phyloP scores from a whole-genome alignment of 75 land plant genomes.

The Sequoiadendron giganteum region DNA sequence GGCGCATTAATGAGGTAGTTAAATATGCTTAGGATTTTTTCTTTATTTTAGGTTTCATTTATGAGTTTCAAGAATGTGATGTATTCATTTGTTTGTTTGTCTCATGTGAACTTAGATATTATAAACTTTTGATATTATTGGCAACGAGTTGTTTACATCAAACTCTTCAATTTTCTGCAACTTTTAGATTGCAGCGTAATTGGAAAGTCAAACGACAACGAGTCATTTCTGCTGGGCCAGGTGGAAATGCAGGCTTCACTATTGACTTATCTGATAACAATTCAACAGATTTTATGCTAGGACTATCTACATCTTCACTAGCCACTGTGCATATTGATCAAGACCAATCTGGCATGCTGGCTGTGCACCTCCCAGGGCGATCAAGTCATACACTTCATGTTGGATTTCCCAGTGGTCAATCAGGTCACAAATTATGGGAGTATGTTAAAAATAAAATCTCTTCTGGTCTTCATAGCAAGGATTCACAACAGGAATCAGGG shows the following conservation, averaged over 20 bases:
- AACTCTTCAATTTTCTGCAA: background rate
- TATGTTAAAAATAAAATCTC: constrained; percentile 12
- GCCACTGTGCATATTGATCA: constrained; percentile 74
- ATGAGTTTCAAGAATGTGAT: background rate
- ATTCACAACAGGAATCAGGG: background rate
- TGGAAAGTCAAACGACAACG: constrained; percentile 98
- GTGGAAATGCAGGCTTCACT: constrained; percentile 81
- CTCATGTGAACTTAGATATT: too few species aligned
- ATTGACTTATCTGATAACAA: constrained; percentile 75
- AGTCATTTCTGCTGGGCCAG: constrained; percentile 61
- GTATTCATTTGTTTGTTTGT: background rate
- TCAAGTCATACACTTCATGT: constrained; percentile 48
- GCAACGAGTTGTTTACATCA: background rate
- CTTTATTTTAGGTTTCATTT: background rate
- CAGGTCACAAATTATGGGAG: constrained; percentile 4
- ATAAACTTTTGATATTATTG: constrained; percentile 3
- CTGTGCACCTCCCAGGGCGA: constrained; percentile 54
- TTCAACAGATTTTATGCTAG: constrained; percentile 31
- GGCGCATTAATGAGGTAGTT: constrained; percentile 90
- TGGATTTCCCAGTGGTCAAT: constrained; percentile 33
- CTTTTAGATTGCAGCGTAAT: constrained; percentile 84
- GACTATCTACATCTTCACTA: constrained; percentile 41
- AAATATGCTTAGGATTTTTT: background rate
- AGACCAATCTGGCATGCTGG: constrained; percentile 76
- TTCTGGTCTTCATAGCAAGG: background rate